A percentile compares a stretch with the other conserved stretches of the same genome.
These are phyloP conservation scores for Knufia fluminis DNA, from an alignment of 2,329 filamentous ascomycete species.

Conservation along the genomic window DNA sequence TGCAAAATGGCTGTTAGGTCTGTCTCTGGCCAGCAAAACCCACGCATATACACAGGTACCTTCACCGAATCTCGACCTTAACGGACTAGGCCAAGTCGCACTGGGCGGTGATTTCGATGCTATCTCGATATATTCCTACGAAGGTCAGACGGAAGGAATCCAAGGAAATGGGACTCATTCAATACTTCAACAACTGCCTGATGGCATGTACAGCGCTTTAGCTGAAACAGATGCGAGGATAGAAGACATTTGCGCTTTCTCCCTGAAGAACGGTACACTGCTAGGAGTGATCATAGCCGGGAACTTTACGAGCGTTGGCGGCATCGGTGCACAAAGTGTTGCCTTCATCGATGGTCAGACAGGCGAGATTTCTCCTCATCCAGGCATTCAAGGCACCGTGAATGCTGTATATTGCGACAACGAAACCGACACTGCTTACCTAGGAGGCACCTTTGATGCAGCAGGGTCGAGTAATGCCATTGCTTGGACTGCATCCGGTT, in stretches of 20 bases:
- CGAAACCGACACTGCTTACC: slow-evolving; percentile 68
- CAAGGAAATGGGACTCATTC: slow-evolving; percentile 70
- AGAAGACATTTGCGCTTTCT: slow-evolving; percentile 75
- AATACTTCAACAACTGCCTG: slow-evolving; percentile 71
- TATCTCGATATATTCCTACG: slow-evolving; percentile 79
- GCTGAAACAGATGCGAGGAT: slow-evolving; percentile 75
- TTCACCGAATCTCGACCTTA: slow-evolving; percentile 66
- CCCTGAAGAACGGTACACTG: slow-evolving; percentile 54
- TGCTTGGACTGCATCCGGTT: slow-evolving; percentile 57
- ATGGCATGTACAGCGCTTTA: slow-evolving; percentile 69
- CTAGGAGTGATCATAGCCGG: slow-evolving; percentile 78
- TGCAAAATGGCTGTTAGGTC: slow-evolving; percentile 6
- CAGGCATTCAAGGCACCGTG: slow-evolving; percentile 76
- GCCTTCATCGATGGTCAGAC: slow-evolving; percentile 72
- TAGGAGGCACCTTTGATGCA: slow-evolving; percentile 77
- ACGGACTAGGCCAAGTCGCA: slow-evolving; percentile 68
- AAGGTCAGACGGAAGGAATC: slow-evolving; percentile 64
- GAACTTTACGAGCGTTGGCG: slow-evolving; percentile 87
- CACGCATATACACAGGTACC: slow-evolving; percentile 40
- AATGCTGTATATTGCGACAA: slow-evolving; percentile 74
- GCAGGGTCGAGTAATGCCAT: slow-evolving; percentile 83
- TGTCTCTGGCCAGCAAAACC: neutral
- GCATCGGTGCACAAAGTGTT: slow-evolving; percentile 64
- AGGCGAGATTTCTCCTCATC: slow-evolving; percentile 59
- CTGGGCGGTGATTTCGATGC: slow-evolving; percentile 84